Conservation (phyloP, 116 monocot species). For the Zostera marina region DNA sequence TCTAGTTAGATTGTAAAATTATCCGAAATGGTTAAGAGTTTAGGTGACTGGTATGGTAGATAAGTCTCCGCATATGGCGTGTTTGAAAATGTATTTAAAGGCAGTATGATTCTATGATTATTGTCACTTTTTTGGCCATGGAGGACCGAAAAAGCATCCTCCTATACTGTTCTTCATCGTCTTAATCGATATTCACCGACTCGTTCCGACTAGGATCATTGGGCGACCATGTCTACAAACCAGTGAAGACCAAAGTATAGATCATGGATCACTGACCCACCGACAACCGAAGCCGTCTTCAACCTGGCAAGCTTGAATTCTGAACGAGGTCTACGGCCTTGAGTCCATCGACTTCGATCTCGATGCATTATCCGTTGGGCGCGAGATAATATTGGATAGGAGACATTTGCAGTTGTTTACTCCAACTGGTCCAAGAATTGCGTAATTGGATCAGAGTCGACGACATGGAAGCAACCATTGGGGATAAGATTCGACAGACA, state of each 20-base stretch:
- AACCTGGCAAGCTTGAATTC: conserved; percentile 44
- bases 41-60: too few species aligned
- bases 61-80: too few species aligned
- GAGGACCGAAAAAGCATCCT: conserved; percentile 1
- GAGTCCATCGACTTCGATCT: conserved; percentile 82
- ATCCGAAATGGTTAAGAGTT: too few species aligned
- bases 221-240: conserved; percentile 25
- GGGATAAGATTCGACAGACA: conserved; percentile 49
- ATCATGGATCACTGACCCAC: conserved; percentile 57
- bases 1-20: too few species aligned
- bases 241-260: conserved; percentile 27
- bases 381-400: conserved; percentile 43
- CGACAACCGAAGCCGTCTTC: conserved; percentile 47
- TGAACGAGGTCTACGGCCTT: conserved; percentile 54
- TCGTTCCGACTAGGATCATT: conserved; percentile 45
- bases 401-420: conserved; percentile 63
- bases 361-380: conserved; percentile 51
- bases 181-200: conserved; percentile 26
- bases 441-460: conserved; percentile 37
- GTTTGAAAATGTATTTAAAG: too few species aligned
- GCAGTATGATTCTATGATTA: too few species aligned
- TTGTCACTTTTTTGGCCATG: too few species aligned
- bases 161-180: conserved; percentile 25
- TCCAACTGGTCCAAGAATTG: conserved; percentile 47
- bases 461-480: conserved; percentile 62